phyloP scores from a whole-genome alignment of 805 yeast species.

The Hemisphaericaspora nanyangensis region DNA sequence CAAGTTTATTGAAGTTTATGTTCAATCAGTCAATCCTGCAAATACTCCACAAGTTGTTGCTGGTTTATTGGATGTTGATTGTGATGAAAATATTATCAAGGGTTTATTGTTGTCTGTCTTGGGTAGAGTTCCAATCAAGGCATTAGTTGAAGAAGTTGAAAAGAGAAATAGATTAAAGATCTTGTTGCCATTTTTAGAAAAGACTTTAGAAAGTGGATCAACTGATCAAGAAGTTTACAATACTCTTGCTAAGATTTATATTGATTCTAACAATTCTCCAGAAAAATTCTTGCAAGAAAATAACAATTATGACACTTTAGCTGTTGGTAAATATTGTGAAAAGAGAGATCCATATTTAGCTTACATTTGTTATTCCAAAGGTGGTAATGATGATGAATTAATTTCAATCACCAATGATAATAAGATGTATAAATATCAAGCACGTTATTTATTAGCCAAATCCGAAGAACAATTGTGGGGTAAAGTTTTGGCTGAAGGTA shows the following conservation, averaged over 20 bases:
- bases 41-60: constrained; percentile 97
- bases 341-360: constrained; percentile 98
- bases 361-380: constrained; percentile 95
- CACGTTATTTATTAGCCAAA: constrained; percentile 86
- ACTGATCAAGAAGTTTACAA: constrained; percentile 90
- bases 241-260: constrained; percentile 95
- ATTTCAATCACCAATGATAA: constrained; percentile 92
- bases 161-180: constrained; percentile 92
- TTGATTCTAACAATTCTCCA: constrained; percentile 95
- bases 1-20: constrained; percentile 96
- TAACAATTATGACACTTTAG: constrained; percentile 82
- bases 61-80: constrained; percentile 93
- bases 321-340: constrained; percentile 97
- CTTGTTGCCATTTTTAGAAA: constrained; percentile 88
- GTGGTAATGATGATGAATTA: constrained; percentile 85
- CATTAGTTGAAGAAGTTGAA: constrained; percentile 90
- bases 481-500: constrained; percentile 68
- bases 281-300: constrained; percentile 95
- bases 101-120: constrained; percentile 75
- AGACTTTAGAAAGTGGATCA: constrained; percentile 77
- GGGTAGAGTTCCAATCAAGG: constrained; percentile 91
- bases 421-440: constrained; percentile 97
- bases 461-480: constrained; percentile 86
- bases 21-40: constrained; percentile 94
- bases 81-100: constrained; percentile 87